Percentiles rank a stretch among this genome's conserved stretches.
Evolutionary conservation across 345 rosid genomes (phyloP).

Genomic region (Noccaea bulbosa): DNA sequence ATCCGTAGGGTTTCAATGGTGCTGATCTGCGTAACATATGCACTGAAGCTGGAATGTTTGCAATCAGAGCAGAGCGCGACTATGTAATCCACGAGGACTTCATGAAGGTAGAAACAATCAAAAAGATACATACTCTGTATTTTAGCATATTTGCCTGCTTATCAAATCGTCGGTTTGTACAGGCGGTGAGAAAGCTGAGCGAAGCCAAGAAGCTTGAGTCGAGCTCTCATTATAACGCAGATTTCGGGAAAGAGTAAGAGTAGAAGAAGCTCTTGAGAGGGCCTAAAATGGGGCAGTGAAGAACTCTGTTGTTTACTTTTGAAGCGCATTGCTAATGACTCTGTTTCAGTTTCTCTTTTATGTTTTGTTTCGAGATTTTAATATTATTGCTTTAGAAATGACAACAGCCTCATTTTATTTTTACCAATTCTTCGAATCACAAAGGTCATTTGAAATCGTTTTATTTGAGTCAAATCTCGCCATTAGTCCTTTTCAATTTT

Average conservation of each 20-base stretch:
- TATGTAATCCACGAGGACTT: constrained; percentile 97
- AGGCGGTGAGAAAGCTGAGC: constrained; percentile 92
- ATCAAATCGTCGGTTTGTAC: constrained; percentile 25
- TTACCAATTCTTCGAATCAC: too few species aligned
- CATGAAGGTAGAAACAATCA: constrained; percentile 69
- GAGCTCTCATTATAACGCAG: constrained; percentile 82
- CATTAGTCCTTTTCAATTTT: too few species aligned
- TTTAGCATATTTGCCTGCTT: constrained; percentile 1
- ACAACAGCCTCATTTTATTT: background rate
- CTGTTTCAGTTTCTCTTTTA: constrained; percentile 11
- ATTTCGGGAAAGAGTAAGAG: constrained; percentile 82
- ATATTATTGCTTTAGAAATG: background rate
- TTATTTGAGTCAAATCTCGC: too few species aligned
- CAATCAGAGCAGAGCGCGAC: constrained; percentile 93
- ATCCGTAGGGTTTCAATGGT: constrained; percentile 78
- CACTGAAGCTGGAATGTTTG: constrained; percentile 97
- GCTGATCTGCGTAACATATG: constrained; percentile 95
- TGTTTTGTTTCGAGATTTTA: background rate
- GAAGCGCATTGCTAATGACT: constrained; percentile 1
- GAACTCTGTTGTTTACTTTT: constrained; percentile 13
- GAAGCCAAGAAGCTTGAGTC: constrained; percentile 99
- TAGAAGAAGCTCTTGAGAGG: background rate
- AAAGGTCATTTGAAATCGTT: too few species aligned
- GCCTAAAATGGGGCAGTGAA: background rate
- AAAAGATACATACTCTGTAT: background rate